A percentile compares a stretch with the other conserved stretches of the same genome.
phyloP scores from a whole-genome alignment of 495 filamentous ascomycete genomes.

The Tirmania nivea region DNA sequence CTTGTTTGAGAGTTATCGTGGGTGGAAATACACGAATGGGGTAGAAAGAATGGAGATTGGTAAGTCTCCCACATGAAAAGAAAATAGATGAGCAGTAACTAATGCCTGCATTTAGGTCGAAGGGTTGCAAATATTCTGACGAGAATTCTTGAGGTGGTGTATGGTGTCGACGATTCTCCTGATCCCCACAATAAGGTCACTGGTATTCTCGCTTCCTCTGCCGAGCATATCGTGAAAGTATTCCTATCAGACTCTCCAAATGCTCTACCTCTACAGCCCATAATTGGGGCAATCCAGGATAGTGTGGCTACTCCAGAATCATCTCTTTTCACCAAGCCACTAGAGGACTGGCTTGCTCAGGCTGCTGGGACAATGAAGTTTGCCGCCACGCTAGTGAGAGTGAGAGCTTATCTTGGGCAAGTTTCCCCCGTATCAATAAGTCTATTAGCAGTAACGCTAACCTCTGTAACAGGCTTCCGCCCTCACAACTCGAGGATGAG shows the following conservation, averaged over 20 bases:
- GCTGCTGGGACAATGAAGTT: slow-evolving; percentile 42
- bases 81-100: not conserved
- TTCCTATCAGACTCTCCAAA: slow-evolving; percentile 48
- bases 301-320: slow-evolving; percentile 42
- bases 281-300: slow-evolving; percentile 46
- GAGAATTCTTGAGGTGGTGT: slow-evolving; percentile 45
- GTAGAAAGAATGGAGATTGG: slow-evolving; percentile 43
- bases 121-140: slow-evolving; percentile 45
- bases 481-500: slow-evolving; percentile 47
- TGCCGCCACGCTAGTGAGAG: slow-evolving; percentile 42
- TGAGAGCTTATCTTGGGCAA: slow-evolving; percentile 40
- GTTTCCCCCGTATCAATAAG: not conserved
- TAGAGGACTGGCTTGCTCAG: slow-evolving; percentile 36
- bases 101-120: slow-evolving; percentile 19
- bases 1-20: slow-evolving; percentile 56
- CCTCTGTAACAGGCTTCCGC: slow-evolving; percentile 18
- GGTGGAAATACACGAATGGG: slow-evolving; percentile 55
- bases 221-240: slow-evolving; percentile 50
- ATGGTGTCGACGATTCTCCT: slow-evolving; percentile 41
- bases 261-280: slow-evolving; percentile 52
- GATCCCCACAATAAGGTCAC: slow-evolving; percentile 37
- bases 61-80: not conserved
- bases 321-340: slow-evolving; percentile 37
- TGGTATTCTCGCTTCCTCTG: slow-evolving; percentile 41
- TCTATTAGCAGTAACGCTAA: slow-evolving; percentile 2